A percentile compares a stretch with the other conserved stretches of the same genome.
Evolutionary conservation across 2,329 filamentous ascomycete genomes (phyloP).

Genomic region (Aspergillus fructus): DNA sequence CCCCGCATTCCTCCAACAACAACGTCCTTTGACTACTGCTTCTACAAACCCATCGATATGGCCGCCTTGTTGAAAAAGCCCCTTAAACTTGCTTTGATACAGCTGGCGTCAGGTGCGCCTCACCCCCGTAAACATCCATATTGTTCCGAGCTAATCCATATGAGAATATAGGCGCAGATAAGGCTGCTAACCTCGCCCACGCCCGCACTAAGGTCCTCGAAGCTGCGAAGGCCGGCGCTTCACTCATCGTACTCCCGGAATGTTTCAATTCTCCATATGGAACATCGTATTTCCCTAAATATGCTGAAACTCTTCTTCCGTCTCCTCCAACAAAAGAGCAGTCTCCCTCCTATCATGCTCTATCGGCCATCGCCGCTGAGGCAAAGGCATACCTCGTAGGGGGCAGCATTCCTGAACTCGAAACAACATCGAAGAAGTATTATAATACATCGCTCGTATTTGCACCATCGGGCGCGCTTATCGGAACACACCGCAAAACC

Average conservation of each 20-base stretch:
- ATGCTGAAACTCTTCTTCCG: conserved; percentile 84
- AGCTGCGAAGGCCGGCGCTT: conserved; percentile 72
- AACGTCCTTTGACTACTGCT: not conserved
- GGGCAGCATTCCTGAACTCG: conserved; percentile 86
- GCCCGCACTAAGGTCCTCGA: conserved; percentile 80
- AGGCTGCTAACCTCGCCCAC: conserved; percentile 76
- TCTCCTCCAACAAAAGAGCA: conserved; percentile 68
- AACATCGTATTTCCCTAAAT: conserved; percentile 82
- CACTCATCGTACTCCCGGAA: conserved; percentile 89
- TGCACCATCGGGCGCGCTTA: conserved; percentile 69
- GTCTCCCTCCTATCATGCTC: conserved; percentile 81
- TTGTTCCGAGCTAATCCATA: not conserved
- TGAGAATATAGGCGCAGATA: conserved; percentile 64
- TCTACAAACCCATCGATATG: conserved; percentile 30
- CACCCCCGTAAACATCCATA: not conserved
- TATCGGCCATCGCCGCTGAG: conserved; percentile 76
- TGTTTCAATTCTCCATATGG: conserved; percentile 99
- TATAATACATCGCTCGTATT: conserved; percentile 93
- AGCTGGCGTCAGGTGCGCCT: conserved; percentile 68
- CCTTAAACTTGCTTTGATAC: conserved; percentile 76
- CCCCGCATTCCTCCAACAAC: not conserved
- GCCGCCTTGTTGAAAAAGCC: conserved; percentile 67
- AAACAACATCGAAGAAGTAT: conserved; percentile 64
- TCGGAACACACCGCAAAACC: conserved; percentile 89
- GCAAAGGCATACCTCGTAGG: conserved; percentile 80